Evolutionary conservation across 108 stramenopile genomes (phyloP), one percentile per base, ranked within the genome.

Genomic region (Fistulifera pelliculosa): DNA sequence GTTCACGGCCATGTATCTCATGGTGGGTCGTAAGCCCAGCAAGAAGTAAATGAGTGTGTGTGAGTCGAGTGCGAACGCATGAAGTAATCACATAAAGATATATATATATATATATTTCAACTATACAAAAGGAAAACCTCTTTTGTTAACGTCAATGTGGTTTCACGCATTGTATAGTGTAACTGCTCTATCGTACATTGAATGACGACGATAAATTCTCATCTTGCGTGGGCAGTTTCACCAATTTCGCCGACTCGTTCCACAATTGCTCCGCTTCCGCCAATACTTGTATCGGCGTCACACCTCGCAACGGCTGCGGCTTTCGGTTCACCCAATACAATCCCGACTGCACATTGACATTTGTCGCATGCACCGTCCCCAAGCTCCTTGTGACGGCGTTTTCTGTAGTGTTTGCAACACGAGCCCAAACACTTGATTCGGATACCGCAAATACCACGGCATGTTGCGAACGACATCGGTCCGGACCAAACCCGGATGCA

Each of bases 401-500:
- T 94, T 94, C n/a, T 83, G 83, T 25, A 89, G 41, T n/a, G 61
- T 27, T 0, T 52, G 57, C 42, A 88, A 48, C 31, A 81, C 41
- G 8, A 64, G 49, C 10, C 64, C 75, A 68, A 77, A 81, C 4
- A 83, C 17, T 0, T 54, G 47, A 56, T 89, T 81, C 8, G 76
- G 71, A 48, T 73, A 65, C 39, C 69, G 79, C 44, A 87, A 59
- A 50, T 75, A 79, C 82, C 78, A 82, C 6, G 79, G 80, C 93
- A 94, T 92, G 58, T 89, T 72, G 26, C 85, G 67, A 1, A 74
- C 71, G 3, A 94, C 83, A 57, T 94, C 86, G 41, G 93, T 94
- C 26, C 87, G 78, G 0, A 94, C 93, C 41, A 90, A 48, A 11
- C 93, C 93, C 24, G 93, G 93, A 74, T 94, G 89, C n/a, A 91